Conservation (phyloP, 129 eudicot genomes). For the Arctium minus region DNA sequence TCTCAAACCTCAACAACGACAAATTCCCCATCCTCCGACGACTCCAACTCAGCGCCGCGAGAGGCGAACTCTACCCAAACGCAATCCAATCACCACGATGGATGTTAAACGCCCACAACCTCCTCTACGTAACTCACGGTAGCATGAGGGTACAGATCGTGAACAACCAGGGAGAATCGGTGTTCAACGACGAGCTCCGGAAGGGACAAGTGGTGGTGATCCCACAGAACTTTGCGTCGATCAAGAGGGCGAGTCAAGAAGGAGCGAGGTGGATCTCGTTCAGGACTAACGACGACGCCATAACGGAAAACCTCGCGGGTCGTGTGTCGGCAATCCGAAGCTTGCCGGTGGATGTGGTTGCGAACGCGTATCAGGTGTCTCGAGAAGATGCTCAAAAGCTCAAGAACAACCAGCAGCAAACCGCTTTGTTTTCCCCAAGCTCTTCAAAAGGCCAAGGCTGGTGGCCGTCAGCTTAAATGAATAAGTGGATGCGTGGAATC, state of each 20-base stretch:
- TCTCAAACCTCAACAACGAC: slow-evolving; percentile 38
- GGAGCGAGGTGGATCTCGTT: background rate
- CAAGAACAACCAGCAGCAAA: background rate
- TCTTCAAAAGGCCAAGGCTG: background rate
- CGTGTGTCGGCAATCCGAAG: background rate
- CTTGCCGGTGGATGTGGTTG: background rate
- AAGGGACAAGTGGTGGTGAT: slow-evolving; percentile 44
- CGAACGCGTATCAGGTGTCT: background rate
- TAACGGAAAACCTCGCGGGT: background rate
- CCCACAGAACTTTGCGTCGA: slow-evolving; percentile 26
- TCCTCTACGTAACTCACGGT: slow-evolving; percentile 41
- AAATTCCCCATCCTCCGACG: slow-evolving; percentile 37
- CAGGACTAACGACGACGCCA: background rate
- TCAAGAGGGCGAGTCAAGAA: background rate
- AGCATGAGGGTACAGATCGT: slow-evolving; percentile 43
- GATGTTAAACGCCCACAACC: slow-evolving; percentile 43
- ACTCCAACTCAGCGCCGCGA: slow-evolving; percentile 31
- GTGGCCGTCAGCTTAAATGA: background rate
- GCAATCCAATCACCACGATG: slow-evolving; percentile 54
- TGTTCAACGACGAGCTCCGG: slow-evolving; percentile 35
- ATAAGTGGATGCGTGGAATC: background rate
- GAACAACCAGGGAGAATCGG: slow-evolving; percentile 38
- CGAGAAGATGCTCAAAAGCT: background rate
- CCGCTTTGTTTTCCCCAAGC: background rate
- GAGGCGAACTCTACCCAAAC: slow-evolving; percentile 38